phyloP scores from a whole-genome alignment of 495 filamentous ascomycete species.

The Mytilinidion resinicola region DNA sequence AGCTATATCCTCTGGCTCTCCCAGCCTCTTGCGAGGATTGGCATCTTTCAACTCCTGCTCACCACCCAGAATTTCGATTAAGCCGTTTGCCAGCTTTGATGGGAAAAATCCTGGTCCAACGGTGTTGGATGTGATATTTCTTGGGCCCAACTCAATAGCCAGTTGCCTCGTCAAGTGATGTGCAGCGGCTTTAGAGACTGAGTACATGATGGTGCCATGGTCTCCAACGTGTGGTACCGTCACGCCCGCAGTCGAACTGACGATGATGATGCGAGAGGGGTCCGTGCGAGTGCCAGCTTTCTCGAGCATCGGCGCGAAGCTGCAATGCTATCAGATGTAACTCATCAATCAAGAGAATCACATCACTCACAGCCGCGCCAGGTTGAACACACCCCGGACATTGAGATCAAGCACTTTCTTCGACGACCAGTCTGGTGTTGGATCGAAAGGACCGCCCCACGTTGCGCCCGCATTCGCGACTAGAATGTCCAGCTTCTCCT shows the following conservation, averaged over 20 bases:
- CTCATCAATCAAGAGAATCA: too few relatives aligned
- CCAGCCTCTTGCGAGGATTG: conserved; percentile 36
- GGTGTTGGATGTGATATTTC: conserved; percentile 41
- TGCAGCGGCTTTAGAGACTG: conserved; percentile 41
- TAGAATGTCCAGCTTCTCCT: conserved; percentile 37
- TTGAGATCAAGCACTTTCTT: conserved; percentile 42
- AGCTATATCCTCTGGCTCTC: conserved; percentile 41
- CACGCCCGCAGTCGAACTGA: conserved; percentile 35
- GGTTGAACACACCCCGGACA: conserved; percentile 40
- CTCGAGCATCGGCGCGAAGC: conserved; percentile 36
- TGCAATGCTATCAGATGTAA: neutral
- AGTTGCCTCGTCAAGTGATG: conserved; percentile 39
- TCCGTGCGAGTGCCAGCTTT: conserved; percentile 31
- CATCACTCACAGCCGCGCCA: conserved; percentile 25
- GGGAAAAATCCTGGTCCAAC: conserved; percentile 43
- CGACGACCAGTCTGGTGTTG: conserved; percentile 36
- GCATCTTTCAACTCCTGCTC: conserved; percentile 26
- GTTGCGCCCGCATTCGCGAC: conserved; percentile 41
- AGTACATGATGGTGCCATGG: conserved; percentile 43
- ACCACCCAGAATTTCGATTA: conserved; percentile 40
- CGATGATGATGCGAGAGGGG: conserved; percentile 38
- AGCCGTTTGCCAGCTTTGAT: conserved; percentile 39
- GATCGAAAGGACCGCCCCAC: conserved; percentile 41
- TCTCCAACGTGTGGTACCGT: conserved; percentile 39
- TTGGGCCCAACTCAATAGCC: conserved; percentile 39